Conservation (phyloP, 495 filamentous ascomycete genomes). For the Xylaria intraflava region DNA sequence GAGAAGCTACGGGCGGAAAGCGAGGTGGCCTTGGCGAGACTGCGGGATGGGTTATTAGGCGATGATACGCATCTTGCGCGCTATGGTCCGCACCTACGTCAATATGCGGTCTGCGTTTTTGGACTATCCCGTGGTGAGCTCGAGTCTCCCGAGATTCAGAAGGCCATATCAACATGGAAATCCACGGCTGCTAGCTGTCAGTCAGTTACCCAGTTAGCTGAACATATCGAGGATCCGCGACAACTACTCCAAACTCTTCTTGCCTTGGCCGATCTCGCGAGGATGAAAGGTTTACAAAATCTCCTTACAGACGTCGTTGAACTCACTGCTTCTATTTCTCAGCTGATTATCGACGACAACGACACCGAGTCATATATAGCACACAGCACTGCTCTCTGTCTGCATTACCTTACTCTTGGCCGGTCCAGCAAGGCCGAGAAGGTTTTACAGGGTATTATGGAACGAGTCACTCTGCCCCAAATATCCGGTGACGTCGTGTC, state of each 20-base stretch:
- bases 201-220: slow-evolving; percentile 45
- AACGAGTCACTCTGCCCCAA: slow-evolving; percentile 18
- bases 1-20: slow-evolving; percentile 28
- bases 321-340: slow-evolving; percentile 44
- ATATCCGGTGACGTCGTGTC: slow-evolving; percentile 34
- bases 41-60: slow-evolving; percentile 28
- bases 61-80: slow-evolving; percentile 49
- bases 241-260: slow-evolving; percentile 57
- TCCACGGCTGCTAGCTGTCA: slow-evolving; percentile 41
- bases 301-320: slow-evolving; percentile 42
- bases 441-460: slow-evolving; percentile 53
- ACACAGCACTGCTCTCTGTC: slow-evolving; percentile 53
- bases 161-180: slow-evolving; percentile 46
- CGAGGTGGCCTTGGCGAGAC: slow-evolving; percentile 32
- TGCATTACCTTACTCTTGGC: slow-evolving; percentile 71
- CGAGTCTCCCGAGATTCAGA: slow-evolving; percentile 41
- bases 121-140: slow-evolving; percentile 49
- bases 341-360: slow-evolving; percentile 46
- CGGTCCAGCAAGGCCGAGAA: slow-evolving; percentile 67
- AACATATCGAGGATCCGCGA: slow-evolving; percentile 54
- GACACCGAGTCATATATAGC: slow-evolving; percentile 51
- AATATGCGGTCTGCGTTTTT: slow-evolving; percentile 46
- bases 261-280: slow-evolving; percentile 67
- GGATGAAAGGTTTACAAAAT: slow-evolving; percentile 57
- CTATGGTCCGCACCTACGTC: slow-evolving; percentile 53